These are phyloP conservation scores for Fusarium caatingaense DNA, from an alignment of 2,329 filamentous ascomycete species.

Conservation along the genomic window DNA sequence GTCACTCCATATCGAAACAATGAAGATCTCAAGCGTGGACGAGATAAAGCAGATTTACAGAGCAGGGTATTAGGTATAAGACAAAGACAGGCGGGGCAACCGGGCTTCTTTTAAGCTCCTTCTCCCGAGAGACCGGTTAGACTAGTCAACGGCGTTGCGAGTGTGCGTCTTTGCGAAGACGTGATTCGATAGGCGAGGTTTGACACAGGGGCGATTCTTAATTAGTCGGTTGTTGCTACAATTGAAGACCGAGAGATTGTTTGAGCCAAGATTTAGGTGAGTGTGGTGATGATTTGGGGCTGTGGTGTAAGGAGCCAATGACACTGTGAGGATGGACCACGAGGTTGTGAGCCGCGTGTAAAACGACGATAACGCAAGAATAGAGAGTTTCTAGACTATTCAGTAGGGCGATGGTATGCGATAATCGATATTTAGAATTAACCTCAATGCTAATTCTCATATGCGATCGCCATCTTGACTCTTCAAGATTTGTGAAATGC, in stretches of 20 bases:
- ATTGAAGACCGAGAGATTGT: conserved; percentile 3
- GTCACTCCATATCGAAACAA: conserved; percentile 35
- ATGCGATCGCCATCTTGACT: background rate
- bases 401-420: background rate
- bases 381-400: background rate
- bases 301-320: conserved; percentile 33
- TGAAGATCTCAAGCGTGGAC: conserved; percentile 19
- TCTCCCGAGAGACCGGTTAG: conserved; percentile 31
- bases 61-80: background rate
- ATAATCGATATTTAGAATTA: background rate
- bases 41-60: conserved; percentile 2
- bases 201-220: background rate
- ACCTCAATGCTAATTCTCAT: background rate
- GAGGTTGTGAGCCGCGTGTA: conserved; percentile 33
- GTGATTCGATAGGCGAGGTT: conserved; percentile 38
- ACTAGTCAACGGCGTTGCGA: conserved; percentile 9
- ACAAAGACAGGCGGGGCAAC: background rate
- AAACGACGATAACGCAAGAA: background rate
- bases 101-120: conserved; percentile 7
- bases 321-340: conserved; percentile 31
- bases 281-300: conserved; percentile 2
- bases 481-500: rapidly evolving
- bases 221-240: background rate
- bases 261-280: conserved; percentile 2
- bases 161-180: conserved; percentile 35